Evolutionary conservation across 2,329 filamentous ascomycete species (phyloP), one percentile per base, ranked within the genome.

Genomic region (Drechslerella dactyloides): DNA sequence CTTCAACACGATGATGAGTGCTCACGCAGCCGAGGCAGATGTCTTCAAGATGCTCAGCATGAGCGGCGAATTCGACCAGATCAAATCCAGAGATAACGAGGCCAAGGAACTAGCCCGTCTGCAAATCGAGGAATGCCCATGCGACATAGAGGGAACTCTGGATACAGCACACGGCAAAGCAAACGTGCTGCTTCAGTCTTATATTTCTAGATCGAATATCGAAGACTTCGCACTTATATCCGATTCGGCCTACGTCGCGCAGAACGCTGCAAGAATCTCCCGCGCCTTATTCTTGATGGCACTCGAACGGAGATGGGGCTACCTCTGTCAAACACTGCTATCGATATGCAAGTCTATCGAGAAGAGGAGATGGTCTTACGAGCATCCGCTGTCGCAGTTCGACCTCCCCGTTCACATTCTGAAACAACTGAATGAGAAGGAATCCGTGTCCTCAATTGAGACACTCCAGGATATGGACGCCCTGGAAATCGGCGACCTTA

Each of bases 51-150:
- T 99, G 92, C 92, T 99, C 77, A 93, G 91, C 76, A 92, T 94
- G 90, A 96, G 93, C 78, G 92, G 93, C 74, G 94, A 99, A 79
- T 99, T 99, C 76, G 92, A 97, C 81, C 96, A 99, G 75, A 90
- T 99, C 46, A 93, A 97, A 78, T 92, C 90, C 3, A 85, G 96
- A 73, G 94, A 99, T 62, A 94, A 82, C 57, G 96, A 99, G 80
- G 88, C 89, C 64, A 90, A 93, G 76, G 96, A 99, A 79, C 83
- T 99, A n/a, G 84, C 84, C 17, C 84, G 86, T 21, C 83, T 99
- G 58, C 87, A 86, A 74, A 83, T 90, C 0, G 87, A 92, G 35
- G 83, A 85, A 15, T 85, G 90, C 11, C 88, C 89, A 17, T 96
- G 93, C 68, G 87, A 93, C 74, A 87, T 97, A 21, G 88, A 50